Conservation (phyloP, 2,329 filamentous ascomycete genomes). For the Gyromitra esculenta region DNA sequence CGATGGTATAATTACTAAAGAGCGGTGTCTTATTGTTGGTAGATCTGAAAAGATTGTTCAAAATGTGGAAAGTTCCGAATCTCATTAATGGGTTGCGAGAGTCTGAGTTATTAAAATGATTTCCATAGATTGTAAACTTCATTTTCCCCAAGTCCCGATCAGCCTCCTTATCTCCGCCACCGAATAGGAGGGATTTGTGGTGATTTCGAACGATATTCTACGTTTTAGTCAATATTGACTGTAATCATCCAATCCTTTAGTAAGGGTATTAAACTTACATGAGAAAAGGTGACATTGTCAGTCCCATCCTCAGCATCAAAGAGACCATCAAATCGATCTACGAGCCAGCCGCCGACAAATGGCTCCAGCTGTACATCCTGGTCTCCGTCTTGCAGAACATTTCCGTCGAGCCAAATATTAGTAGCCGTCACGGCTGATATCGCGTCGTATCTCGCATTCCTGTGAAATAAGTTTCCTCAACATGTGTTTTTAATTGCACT, state of each 20-base stretch:
- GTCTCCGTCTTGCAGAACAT: constrained; percentile 51
- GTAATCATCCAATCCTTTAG: neutral
- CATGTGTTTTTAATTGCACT: neutral
- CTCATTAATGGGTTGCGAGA: constrained; percentile 54
- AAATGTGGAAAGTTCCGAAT: constrained; percentile 53
- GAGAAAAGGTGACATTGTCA: constrained; percentile 54
- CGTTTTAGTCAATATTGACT: neutral
- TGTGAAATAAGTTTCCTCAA: constrained; percentile 13
- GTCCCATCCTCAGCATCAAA: constrained; percentile 54
- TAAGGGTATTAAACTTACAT: constrained; percentile 13
- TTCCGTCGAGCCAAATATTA: constrained; percentile 53
- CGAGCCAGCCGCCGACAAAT: constrained; percentile 48
- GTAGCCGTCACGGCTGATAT: constrained; percentile 52
- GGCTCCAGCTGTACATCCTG: constrained; percentile 43
- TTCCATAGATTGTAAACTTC: constrained; percentile 53
- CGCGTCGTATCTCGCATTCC: constrained; percentile 55
- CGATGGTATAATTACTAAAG: constrained; percentile 32
- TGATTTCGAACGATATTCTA: constrained; percentile 53
- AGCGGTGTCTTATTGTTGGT: constrained; percentile 51
- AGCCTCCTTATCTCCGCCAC: constrained; percentile 53
- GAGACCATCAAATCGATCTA: constrained; percentile 50
- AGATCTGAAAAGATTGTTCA: constrained; percentile 53
- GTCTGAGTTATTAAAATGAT: constrained; percentile 52
- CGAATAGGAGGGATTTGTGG: constrained; percentile 53
- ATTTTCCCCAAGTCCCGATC: constrained; percentile 55